Evolutionary conservation across 2,329 filamentous ascomycete genomes (phyloP).

Genomic region (Fusarium heterosporum): DNA sequence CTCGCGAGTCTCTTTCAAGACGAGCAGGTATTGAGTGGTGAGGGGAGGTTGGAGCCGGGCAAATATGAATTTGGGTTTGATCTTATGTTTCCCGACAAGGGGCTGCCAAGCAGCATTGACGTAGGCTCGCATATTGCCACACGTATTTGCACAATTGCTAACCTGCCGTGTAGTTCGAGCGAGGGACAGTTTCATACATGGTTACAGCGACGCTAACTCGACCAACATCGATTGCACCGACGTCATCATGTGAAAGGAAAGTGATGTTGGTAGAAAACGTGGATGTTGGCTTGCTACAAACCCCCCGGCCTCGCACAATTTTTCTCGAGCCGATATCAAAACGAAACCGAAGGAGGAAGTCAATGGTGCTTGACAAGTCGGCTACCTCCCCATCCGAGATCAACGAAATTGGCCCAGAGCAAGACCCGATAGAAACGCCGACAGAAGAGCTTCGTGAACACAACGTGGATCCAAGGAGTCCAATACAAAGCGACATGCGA

Average conservation of each 20-base stretch:
- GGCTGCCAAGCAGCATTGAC: slow-evolving; percentile 91
- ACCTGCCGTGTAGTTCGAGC: slow-evolving; percentile 78
- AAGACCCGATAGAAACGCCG: slow-evolving; percentile 56
- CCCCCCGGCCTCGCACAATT: slow-evolving; percentile 83
- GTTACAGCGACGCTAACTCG: slow-evolving; percentile 90
- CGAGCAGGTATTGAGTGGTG: slow-evolving; percentile 82
- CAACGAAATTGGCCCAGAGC: slow-evolving; percentile 52
- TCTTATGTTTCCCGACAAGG: slow-evolving; percentile 74
- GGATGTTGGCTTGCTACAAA: slow-evolving; percentile 80
- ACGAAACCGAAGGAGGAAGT: slow-evolving; percentile 72
- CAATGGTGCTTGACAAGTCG: slow-evolving; percentile 58
- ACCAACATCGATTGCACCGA: slow-evolving; percentile 86
- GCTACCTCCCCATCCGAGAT: slow-evolving; percentile 58
- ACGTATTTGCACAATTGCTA: slow-evolving; percentile 11
- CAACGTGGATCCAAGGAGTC: slow-evolving; percentile 54
- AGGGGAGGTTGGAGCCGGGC: slow-evolving; percentile 78
- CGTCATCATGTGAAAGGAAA: slow-evolving; percentile 82
- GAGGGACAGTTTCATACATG: slow-evolving; percentile 91
- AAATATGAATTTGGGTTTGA: slow-evolving; percentile 85
- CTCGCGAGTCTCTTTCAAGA: slow-evolving; percentile 86
- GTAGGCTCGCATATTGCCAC: slow-evolving; percentile 64
- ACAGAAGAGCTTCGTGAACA: slow-evolving; percentile 55
- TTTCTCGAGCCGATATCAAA: slow-evolving; percentile 89
- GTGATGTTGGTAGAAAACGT: slow-evolving; percentile 84
- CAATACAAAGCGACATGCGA: slow-evolving; percentile 65